Evolutionary conservation across 345 rosid genomes (phyloP).

Genomic region (Melaleuca quinquenervia): DNA sequence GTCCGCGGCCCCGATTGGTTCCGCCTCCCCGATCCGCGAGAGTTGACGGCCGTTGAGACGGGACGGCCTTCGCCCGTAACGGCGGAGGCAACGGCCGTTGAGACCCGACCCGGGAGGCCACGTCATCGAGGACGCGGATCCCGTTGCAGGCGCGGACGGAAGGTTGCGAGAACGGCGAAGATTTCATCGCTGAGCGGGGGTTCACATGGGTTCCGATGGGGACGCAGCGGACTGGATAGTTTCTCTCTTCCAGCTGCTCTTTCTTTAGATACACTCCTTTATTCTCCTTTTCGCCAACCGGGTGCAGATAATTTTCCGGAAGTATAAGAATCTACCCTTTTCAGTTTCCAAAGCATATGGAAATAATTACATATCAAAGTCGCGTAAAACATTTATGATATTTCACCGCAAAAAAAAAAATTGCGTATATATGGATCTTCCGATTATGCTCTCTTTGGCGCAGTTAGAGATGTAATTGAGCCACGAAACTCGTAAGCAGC

Average conservation of each 20-base stretch:
- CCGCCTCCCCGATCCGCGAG: neutral
- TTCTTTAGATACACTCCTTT: neutral
- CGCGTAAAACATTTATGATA: neutral
- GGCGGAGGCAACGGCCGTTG: neutral
- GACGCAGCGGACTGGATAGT: neutral
- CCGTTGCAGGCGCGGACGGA: neutral
- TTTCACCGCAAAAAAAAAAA: neutral
- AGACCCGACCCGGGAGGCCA: no score
- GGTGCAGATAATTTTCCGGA: neutral
- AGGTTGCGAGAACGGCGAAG: neutral
- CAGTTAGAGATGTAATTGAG: neutral
- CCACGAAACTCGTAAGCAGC: neutral
- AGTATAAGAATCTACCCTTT: neutral
- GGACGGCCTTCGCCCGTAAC: no score
- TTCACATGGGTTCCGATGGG: neutral
- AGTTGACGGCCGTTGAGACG: neutral
- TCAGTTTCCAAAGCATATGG: neutral
- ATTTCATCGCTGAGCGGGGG: neutral
- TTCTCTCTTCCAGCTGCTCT: neutral
- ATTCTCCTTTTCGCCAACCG: neutral
- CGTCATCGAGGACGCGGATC: neutral
- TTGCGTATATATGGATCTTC: neutral
- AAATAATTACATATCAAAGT: neutral
- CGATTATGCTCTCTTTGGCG: neutral
- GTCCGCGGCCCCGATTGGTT: slow-evolving; percentile 11